Conservation (phyloP, 352 stramenopile genomes). For the Phytophthora rubi region DNA sequence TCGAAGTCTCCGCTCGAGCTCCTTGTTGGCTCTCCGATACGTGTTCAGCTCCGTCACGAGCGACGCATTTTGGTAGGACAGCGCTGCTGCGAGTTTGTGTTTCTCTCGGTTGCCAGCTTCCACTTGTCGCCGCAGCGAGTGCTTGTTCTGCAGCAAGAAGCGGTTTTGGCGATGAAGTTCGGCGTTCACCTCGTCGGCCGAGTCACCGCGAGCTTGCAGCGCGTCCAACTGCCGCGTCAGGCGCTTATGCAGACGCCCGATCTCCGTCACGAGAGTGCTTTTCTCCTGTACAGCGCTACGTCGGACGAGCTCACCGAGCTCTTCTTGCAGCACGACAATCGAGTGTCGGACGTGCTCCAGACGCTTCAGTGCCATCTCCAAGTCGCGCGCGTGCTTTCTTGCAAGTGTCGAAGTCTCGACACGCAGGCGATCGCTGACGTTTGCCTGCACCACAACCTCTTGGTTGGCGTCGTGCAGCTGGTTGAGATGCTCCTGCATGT, state of each 20-base stretch:
- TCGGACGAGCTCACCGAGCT: conserved; percentile 66
- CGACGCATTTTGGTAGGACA: conserved; percentile 76
- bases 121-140: conserved; percentile 70
- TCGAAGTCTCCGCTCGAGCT: conserved; percentile 58
- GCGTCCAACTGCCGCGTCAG: conserved; percentile 59
- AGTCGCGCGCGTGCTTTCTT: conserved; percentile 55
- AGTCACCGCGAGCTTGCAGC: conserved; percentile 58
- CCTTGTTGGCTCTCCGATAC: conserved; percentile 66
- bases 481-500: conserved; percentile 70
- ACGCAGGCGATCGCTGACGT: conserved; percentile 67
- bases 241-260: conserved; percentile 72
- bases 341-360: conserved; percentile 61
- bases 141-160: conserved; percentile 78
- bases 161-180: conserved; percentile 79
- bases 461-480: conserved; percentile 70
- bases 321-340: conserved; percentile 68
- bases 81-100: conserved; percentile 69
- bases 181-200: conserved; percentile 60
- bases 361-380: conserved; percentile 35
- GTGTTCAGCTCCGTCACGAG: conserved; percentile 73
- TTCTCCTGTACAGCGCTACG: conserved; percentile 70
- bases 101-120: conserved; percentile 69
- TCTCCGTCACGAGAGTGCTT: conserved; percentile 60
- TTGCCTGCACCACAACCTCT: conserved; percentile 73
- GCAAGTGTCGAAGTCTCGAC: conserved; percentile 49